Conservation (phyloP, 164 flowering plant species). For the Nelumbo lutea region DNA sequence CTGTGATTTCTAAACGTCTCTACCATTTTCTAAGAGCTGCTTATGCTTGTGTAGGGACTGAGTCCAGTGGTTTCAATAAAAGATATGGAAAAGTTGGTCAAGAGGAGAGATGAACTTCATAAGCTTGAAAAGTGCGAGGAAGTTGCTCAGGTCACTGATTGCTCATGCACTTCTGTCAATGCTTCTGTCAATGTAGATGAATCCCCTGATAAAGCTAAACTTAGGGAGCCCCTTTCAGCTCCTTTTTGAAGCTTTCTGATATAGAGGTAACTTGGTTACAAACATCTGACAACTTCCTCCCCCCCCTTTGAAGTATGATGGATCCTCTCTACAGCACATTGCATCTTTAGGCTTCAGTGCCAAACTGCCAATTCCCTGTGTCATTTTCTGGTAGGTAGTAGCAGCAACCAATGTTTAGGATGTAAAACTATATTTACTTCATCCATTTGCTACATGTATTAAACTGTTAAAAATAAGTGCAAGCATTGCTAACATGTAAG, state of each 20-base stretch:
- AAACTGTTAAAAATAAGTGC: neutral
- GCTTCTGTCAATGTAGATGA: slow-evolving; percentile 6
- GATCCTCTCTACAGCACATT: neutral
- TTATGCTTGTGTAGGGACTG: slow-evolving; percentile 22
- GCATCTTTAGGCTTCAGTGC: too few relatives aligned
- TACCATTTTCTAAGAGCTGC: neutral
- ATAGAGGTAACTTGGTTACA: neutral
- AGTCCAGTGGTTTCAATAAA: slow-evolving; percentile 18
- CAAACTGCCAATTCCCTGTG: too few relatives aligned
- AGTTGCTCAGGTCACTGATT: slow-evolving; percentile 1
- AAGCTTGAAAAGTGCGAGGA: slow-evolving; percentile 8
- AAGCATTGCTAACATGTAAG: neutral
- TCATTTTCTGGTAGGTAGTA: too few relatives aligned
- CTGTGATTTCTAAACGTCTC: neutral
- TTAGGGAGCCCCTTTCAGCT: slow-evolving; percentile 39
- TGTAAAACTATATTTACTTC: neutral
- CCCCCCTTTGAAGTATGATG: neutral
- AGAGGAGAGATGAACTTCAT: slow-evolving; percentile 8
- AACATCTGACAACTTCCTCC: too few relatives aligned
- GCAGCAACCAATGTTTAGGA: neutral
- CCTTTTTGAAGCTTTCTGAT: slow-evolving; percentile 27
- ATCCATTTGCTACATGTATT: neutral
- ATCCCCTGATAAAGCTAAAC: slow-evolving; percentile 15
- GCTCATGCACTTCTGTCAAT: slow-evolving; percentile 14
- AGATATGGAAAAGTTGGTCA: slow-evolving; percentile 13